Percentiles rank a stretch among this genome's conserved stretches.
Conservation (phyloP, 2,329 filamentous ascomycete species). For the Alternaria sp. region DNA sequence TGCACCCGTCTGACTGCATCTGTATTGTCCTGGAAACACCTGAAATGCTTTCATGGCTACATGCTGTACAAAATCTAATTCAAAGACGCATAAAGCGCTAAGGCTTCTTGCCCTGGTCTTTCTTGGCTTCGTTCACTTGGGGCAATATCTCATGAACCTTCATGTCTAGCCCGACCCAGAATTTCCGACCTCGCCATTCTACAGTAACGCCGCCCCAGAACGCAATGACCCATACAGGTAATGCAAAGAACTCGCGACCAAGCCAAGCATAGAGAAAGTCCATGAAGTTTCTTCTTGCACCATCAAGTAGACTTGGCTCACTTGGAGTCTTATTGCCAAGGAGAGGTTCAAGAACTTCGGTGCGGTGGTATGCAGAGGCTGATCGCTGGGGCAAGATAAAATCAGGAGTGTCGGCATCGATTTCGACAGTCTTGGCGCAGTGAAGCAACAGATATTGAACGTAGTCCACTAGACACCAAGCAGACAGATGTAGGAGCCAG, state of each 20-base stretch:
- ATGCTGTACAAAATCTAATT: background rate
- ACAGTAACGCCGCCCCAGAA: slow-evolving; percentile 89
- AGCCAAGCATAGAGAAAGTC: slow-evolving; percentile 87
- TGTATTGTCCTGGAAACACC: background rate
- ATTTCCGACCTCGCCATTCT: slow-evolving; percentile 83
- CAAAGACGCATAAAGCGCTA: background rate
- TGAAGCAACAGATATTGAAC: slow-evolving; percentile 77
- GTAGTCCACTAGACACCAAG: slow-evolving; percentile 82
- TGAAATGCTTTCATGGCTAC: background rate
- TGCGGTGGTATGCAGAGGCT: slow-evolving; percentile 42
- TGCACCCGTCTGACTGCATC: background rate
- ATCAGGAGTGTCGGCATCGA: slow-evolving; percentile 74
- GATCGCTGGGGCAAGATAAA: slow-evolving; percentile 67
- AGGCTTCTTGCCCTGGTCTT: slow-evolving; percentile 1
- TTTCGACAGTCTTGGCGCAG: slow-evolving; percentile 72
- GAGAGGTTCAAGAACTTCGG: slow-evolving; percentile 32
- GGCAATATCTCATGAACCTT: slow-evolving; percentile 70
- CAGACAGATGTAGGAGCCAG: slow-evolving; percentile 70
- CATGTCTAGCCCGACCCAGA: slow-evolving; percentile 84
- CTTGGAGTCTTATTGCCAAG: slow-evolving; percentile 21
- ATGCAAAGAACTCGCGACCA: slow-evolving; percentile 79
- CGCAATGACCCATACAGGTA: slow-evolving; percentile 91
- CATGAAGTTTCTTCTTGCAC: slow-evolving; percentile 63
- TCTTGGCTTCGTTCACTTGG: slow-evolving; percentile 15
- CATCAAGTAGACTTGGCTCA: slow-evolving; percentile 35